Percentiles rank a stretch among this genome's conserved stretches.
Conservation (phyloP, 257 asterid species). For the Fraxinus americana region DNA sequence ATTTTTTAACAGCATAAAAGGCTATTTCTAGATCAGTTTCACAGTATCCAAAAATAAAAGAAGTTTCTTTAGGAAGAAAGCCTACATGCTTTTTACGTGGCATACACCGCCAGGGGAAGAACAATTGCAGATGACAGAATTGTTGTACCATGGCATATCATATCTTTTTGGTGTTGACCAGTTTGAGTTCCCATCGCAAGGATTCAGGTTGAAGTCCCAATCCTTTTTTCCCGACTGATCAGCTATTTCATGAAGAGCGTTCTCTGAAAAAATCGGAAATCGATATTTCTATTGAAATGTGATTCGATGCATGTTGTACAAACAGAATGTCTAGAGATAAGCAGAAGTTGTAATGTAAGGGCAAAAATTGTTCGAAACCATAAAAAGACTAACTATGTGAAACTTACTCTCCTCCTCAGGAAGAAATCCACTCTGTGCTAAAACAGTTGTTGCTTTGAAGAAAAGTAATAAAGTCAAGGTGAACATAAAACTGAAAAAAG, state of each 20-base stretch:
- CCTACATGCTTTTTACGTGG: conserved; percentile 56
- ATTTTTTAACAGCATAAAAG: background rate
- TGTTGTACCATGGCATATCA: conserved; percentile 33
- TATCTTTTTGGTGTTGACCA: conserved; percentile 40
- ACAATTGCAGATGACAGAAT: conserved; percentile 50
- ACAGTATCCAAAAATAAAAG: background rate
- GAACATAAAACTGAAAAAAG: conserved; percentile 20
- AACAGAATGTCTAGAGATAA: background rate
- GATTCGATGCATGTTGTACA: background rate
- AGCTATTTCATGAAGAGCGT: conserved; percentile 57
- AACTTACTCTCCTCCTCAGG: conserved; percentile 38
- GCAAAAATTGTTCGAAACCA: background rate
- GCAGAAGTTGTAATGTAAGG: background rate
- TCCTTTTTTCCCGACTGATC: conserved; percentile 51
- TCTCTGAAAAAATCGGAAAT: conserved; percentile 36
- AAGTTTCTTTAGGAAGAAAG: conserved; percentile 6
- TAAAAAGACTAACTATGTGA: background rate
- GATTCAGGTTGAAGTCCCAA: conserved; percentile 61
- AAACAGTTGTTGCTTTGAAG: conserved; percentile 14
- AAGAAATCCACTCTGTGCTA: conserved; percentile 27
- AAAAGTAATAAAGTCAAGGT: conserved; percentile 17
- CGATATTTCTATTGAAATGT: background rate
- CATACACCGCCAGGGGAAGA: conserved; percentile 44
- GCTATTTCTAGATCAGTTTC: background rate
- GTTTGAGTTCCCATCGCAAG: conserved; percentile 51